Percentiles rank a stretch among this genome's conserved stretches.
Evolutionary conservation across 441 rosid genomes (phyloP).

Genomic region (Pelargonium citronellum): DNA sequence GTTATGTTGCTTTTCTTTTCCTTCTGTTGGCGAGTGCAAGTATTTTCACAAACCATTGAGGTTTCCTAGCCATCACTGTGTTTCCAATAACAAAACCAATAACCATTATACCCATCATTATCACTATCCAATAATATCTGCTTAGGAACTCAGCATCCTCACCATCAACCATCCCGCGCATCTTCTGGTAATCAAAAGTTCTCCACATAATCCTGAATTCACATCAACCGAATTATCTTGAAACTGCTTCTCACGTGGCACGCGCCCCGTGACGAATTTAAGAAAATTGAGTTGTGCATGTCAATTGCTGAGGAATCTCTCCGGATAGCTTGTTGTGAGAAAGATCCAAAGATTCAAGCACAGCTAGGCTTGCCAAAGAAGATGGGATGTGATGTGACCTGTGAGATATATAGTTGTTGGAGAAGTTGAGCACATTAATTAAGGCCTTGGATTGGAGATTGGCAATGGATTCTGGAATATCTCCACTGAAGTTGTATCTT

Average conservation of each 20-base stretch:
- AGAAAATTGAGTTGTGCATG: conserved; percentile 19
- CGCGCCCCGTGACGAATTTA: conserved; percentile 18
- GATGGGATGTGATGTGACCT: conserved; percentile 24
- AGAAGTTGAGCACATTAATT: conserved; percentile 29
- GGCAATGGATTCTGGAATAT: conserved; percentile 23
- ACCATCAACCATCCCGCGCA: conserved; percentile 3
- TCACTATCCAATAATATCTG: conserved; percentile 21
- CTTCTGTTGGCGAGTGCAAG: background rate
- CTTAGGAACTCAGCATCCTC: conserved; percentile 4
- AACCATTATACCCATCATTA: conserved; percentile 2
- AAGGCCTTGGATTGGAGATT: conserved; percentile 23
- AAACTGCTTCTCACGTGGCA: conserved; percentile 34
- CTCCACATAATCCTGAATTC: conserved; percentile 15
- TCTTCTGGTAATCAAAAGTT: conserved; percentile 8
- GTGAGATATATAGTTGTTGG: conserved; percentile 29
- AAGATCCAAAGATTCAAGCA: conserved; percentile 31
- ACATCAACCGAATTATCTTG: background rate
- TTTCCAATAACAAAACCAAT: conserved; percentile 8
- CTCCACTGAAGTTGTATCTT: conserved; percentile 26
- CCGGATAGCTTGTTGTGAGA: conserved; percentile 30
- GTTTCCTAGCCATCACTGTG: background rate
- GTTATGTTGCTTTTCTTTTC: background rate
- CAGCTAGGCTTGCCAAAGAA: conserved; percentile 17
- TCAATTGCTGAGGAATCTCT: conserved; percentile 30
- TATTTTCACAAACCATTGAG: background rate